These are phyloP conservation scores for Yarrowia galli DNA, from an alignment of 1,139 yeast species.

Conservation along the genomic window DNA sequence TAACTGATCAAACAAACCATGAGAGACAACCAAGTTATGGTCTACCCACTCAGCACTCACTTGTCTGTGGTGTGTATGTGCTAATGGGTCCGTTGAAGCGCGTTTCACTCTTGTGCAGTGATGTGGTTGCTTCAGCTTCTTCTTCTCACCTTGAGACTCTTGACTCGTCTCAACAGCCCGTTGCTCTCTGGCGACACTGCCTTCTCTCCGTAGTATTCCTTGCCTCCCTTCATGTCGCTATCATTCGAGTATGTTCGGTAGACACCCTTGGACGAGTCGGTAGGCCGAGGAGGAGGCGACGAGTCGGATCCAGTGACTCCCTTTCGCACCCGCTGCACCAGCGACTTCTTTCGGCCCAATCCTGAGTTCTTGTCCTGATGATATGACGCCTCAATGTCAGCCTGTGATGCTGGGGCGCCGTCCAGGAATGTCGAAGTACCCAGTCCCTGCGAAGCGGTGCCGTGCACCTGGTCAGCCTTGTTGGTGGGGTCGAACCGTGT, in stretches of 20 bases:
- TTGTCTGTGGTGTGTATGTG: not conserved
- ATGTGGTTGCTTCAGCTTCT: not conserved
- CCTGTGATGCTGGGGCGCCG: slow-evolving; percentile 91
- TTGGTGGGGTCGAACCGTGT: slow-evolving; percentile 67
- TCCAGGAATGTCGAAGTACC: slow-evolving; percentile 92
- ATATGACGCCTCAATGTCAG: slow-evolving; percentile 54
- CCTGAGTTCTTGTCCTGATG: slow-evolving; percentile 44
- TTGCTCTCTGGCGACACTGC: slow-evolving; percentile 41
- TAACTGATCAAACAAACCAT: not conserved
- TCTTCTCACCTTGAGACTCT: slow-evolving; percentile 72
- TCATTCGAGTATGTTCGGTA: slow-evolving; percentile 36
- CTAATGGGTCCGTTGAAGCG: not conserved
- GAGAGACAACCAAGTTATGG: slow-evolving; percentile 7
- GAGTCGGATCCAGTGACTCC: slow-evolving; percentile 41
- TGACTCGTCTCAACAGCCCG: slow-evolving; percentile 79
- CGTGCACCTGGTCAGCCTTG: slow-evolving; percentile 80
- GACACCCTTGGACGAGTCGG: slow-evolving; percentile 37
- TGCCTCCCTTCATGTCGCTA: slow-evolving; percentile 33
- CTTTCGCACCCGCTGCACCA: slow-evolving; percentile 67
- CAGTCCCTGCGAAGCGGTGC: slow-evolving; percentile 81
- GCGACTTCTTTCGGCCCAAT: slow-evolving; percentile 64
- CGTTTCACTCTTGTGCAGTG: no score
- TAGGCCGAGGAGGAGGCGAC: slow-evolving; percentile 42
- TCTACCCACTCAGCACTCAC: not conserved
- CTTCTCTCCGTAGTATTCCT: slow-evolving; percentile 40